Base-by-base conservation (phyloP, 495 filamentous ascomycete species). In the Lasiosphaeris hirsuta region DNA sequence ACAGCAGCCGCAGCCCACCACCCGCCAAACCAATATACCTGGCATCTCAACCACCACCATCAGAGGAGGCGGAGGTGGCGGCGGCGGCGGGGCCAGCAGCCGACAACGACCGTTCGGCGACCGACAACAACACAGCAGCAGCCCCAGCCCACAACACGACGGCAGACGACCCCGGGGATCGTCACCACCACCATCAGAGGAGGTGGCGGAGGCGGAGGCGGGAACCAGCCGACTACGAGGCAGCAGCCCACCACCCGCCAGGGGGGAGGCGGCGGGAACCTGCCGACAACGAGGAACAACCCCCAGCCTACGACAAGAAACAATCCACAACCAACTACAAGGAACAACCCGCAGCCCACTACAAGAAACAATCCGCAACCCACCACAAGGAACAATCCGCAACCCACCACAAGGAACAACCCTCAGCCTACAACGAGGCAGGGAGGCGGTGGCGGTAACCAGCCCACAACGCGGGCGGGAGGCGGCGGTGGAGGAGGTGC, bases 1-100 rank as follows among this genome's bases (percentile, higher is more conserved):
- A 15, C 44, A 47, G 23, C 52, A 55, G 30, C 52, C 33, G 23
- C 51, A 54, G 33, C 51, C 51, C 30, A 56, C 54, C 23, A 45
- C 52, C 19, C 40, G 52, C 13, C 40, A 18, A 17, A 42, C 23
- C 51, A 43, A 54, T 13, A 30, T 15, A 34, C 14, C 39, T 30
- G 30, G 17, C 33, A 23, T 38, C 37, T 11, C 36, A 41, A 17
- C 38, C 49, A 38, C 34, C n/a, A 51, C 34, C 17, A 19, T 30
- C 23, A 2, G 23, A 2, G 23, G 50, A 19, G 14, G 33, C 7
- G 50, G 50, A 8, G 50, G 50, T 2, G 50, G 50, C 6, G 50
- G 36, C 15, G 38, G 36, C 50, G 34, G 18, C 30, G 40, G 9
- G 56, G 56, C 5, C 56, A 49, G 11, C 55, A 51, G 38, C 55